A percentile compares a stretch with the other conserved stretches of the same genome.
Conservation (phyloP, 148 eudicot genomes). For the Nepenthes gracilis region DNA sequence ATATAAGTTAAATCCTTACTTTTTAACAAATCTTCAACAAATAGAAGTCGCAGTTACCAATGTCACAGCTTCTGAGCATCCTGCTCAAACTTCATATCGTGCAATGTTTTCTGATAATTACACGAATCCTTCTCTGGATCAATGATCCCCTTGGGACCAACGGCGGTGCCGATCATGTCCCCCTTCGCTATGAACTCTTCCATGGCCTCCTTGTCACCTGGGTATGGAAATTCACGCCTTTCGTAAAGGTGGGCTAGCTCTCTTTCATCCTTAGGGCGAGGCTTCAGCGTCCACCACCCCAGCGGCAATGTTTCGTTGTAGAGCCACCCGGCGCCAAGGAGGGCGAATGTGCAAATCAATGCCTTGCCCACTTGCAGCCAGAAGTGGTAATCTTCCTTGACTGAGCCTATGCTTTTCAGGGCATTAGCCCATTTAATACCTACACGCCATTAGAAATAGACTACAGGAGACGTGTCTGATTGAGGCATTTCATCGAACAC, state of each 20-base stretch:
- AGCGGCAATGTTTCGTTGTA: constrained; percentile 88
- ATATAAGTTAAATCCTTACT: no score
- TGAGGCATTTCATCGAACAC: constrained; percentile 38
- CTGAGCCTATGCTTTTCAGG: constrained; percentile 59
- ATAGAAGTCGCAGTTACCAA: no score
- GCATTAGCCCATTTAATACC: constrained; percentile 28
- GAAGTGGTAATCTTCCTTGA: constrained; percentile 63
- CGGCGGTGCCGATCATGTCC: constrained; percentile 90
- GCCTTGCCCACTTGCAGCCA: constrained; percentile 89
- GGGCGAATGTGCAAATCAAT: constrained; percentile 58
- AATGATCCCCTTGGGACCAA: constrained; percentile 71
- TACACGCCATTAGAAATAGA: constrained; percentile 2
- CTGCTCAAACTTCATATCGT: constrained; percentile 85
- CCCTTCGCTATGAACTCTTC: constrained; percentile 75
- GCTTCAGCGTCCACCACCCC: constrained; percentile 95
- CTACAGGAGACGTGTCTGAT: background rate
- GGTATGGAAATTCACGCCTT: constrained; percentile 72
- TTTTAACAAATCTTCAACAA: no score
- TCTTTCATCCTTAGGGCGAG: constrained; percentile 77
- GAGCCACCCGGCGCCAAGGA: constrained; percentile 70
- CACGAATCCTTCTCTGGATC: constrained; percentile 53
- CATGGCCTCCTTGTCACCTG: constrained; percentile 92
- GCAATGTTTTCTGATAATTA: constrained; percentile 77
- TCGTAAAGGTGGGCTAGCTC: constrained; percentile 84
- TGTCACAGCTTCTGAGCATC: constrained; percentile 80